Conservation (phyloP, 1,284 basidiomycete species). For the Chiua sp. region DNA sequence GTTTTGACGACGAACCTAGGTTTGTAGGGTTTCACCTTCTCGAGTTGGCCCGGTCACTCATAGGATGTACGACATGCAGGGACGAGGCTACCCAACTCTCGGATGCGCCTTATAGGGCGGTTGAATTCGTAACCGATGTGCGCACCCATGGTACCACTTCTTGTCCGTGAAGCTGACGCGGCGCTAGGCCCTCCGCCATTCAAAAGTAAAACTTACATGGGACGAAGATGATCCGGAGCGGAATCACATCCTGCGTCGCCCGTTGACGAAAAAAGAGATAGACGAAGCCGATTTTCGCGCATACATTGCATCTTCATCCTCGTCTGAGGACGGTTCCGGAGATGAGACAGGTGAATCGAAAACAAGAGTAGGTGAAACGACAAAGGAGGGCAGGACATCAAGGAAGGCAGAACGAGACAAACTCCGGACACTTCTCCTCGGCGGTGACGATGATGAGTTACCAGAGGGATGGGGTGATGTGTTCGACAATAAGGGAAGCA, state of each 20-base stretch:
- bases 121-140: conserved; percentile 96
- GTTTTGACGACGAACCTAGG: conserved; percentile 85
- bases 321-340: conserved; percentile 59
- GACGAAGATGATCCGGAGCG: conserved; percentile 97
- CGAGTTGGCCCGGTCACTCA: background rate
- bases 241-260: conserved; percentile 78
- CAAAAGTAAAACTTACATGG: conserved; percentile 98
- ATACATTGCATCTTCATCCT: conserved; percentile 81
- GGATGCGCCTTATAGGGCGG: conserved; percentile 72
- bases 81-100: conserved; percentile 83
- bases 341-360: conserved; percentile 27
- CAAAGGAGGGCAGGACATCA: conserved; percentile 28
- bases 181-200: conserved; percentile 93
- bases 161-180: background rate
- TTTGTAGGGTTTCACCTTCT: conserved; percentile 35
- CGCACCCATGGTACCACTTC: conserved; percentile 31
- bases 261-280: conserved; percentile 82
- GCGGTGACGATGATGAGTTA: conserved; percentile 63
- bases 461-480: conserved; percentile 79
- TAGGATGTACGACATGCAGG: conserved; percentile 43
- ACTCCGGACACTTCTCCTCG: conserved; percentile 75
- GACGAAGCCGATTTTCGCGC: conserved; percentile 89
- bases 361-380: background rate
- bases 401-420: conserved; percentile 63
- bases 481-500: conserved; percentile 26